These are phyloP conservation scores for Aristolochia californica DNA, from an alignment of 164 flowering plant genomes.

Conservation along the genomic window DNA sequence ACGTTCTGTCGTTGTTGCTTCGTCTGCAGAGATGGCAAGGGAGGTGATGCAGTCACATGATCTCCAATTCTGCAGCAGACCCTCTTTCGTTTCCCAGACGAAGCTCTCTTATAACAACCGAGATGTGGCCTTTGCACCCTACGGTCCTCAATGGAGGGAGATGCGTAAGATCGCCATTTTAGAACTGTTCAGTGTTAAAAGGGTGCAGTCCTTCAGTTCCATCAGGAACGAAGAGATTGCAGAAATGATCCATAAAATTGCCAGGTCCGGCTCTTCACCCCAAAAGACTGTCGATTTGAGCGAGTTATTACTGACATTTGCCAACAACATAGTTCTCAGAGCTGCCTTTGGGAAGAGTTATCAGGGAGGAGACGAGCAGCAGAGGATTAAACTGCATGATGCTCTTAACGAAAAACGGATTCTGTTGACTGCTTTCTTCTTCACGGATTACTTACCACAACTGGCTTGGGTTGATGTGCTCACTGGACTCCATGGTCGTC, in stretches of 20 bases:
- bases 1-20: conserved; percentile 30
- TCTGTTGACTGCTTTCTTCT: conserved; percentile 31
- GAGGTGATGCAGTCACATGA: conserved; percentile 33
- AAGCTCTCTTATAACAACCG: conserved; percentile 39
- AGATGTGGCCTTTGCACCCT: conserved; percentile 32
- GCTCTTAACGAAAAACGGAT: conserved; percentile 34
- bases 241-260: conserved; percentile 10
- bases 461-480: conserved; percentile 31
- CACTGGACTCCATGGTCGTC: conserved; percentile 33
- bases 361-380: conserved; percentile 6
- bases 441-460: conserved; percentile 48
- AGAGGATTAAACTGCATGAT: conserved; percentile 4
- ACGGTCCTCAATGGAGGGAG: conserved; percentile 43
- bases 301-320: conserved; percentile 16
- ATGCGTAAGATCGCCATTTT: conserved; percentile 30
- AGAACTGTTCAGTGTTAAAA: conserved; percentile 30
- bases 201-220: conserved; percentile 21
- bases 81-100: conserved; percentile 28
- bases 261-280: background rate
- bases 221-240: conserved; percentile 31
- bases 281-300: conserved; percentile 23
- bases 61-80: conserved; percentile 28
- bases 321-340: conserved; percentile 37
- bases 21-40: conserved; percentile 27
- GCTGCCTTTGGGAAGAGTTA: conserved; percentile 49